Evolutionary conservation across 176 grass and related monocot genomes (phyloP).

Genomic region (bread wheat (Triticum aestivum)): DNA sequence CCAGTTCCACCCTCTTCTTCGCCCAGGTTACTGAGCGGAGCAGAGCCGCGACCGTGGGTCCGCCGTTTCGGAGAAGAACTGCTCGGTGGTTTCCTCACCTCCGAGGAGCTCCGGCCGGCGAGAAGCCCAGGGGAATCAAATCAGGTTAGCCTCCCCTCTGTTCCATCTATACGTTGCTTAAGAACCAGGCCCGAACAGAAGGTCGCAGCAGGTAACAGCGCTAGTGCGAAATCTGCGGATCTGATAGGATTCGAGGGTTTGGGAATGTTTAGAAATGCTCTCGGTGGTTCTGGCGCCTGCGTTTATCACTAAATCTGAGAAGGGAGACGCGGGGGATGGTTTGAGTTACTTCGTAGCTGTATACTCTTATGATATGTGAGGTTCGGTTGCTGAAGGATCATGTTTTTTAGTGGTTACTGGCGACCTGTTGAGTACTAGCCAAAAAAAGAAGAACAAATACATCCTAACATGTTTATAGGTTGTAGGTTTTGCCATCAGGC

Average conservation of each 20-base stretch:
- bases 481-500: neutral
- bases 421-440: neutral
- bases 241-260: slow-evolving; percentile 17
- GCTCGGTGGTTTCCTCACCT: neutral
- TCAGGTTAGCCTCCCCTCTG: neutral
- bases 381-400: neutral
- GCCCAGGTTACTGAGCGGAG: no score
- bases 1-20: neutral
- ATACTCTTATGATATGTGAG: neutral
- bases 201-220: neutral
- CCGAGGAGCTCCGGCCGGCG: neutral
- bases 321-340: neutral
- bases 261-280: neutral
- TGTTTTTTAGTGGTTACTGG: no score
- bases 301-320: neutral
- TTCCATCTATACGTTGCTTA: neutral
- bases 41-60: no score
- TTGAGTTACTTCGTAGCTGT: neutral
- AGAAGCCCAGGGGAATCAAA: neutral
- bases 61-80: neutral
- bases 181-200: neutral
- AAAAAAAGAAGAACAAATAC: no score
- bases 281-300: neutral
- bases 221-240: slow-evolving; percentile 11
- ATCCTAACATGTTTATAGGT: neutral